A percentile compares a stretch with the other conserved stretches of the same genome.
These are phyloP conservation scores for Crucibulum laeve DNA, from an alignment of 768 basidiomycete genomes.

Conservation along the genomic window DNA sequence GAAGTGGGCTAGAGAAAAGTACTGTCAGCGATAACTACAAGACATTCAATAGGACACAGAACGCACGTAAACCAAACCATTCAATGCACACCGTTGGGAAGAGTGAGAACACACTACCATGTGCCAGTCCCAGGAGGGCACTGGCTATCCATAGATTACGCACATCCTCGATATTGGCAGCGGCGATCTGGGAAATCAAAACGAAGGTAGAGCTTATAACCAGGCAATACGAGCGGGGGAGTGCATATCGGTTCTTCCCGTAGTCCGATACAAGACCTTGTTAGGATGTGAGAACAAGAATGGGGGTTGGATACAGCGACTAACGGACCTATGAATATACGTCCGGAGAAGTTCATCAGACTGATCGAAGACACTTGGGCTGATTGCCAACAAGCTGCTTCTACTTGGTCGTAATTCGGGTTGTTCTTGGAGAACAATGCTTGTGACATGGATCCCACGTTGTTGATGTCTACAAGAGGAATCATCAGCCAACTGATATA, in stretches of 20 bases:
- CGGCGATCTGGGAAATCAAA: conserved; percentile 66
- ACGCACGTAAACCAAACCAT: conserved; percentile 85
- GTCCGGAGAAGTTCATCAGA: conserved; percentile 75
- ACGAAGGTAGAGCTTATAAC: conserved; percentile 63
- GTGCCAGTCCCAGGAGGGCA: conserved; percentile 54
- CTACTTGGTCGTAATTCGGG: conserved; percentile 58
- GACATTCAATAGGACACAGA: conserved; percentile 20
- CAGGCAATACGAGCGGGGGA: conserved; percentile 70
- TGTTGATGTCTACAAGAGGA: conserved; percentile 64
- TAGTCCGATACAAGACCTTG: conserved; percentile 66
- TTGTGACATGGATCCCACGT: conserved; percentile 77
- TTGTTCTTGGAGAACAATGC: conserved; percentile 55
- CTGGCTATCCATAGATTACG: conserved; percentile 61
- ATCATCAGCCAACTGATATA: background rate
- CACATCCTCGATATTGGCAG: conserved; percentile 52
- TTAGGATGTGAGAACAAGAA: background rate
- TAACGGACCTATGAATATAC: conserved; percentile 65
- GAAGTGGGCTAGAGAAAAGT: conserved; percentile 41
- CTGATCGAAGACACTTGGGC: conserved; percentile 82
- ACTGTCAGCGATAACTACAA: background rate
- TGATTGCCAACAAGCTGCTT: conserved; percentile 74
- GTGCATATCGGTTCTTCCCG: conserved; percentile 45
- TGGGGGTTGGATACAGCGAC: background rate
- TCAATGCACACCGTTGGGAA: conserved; percentile 77
- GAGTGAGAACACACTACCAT: conserved; percentile 70